These are phyloP conservation scores for Cladophialophora chaetospira DNA, from an alignment of 2,329 filamentous ascomycete genomes.

Conservation along the genomic window DNA sequence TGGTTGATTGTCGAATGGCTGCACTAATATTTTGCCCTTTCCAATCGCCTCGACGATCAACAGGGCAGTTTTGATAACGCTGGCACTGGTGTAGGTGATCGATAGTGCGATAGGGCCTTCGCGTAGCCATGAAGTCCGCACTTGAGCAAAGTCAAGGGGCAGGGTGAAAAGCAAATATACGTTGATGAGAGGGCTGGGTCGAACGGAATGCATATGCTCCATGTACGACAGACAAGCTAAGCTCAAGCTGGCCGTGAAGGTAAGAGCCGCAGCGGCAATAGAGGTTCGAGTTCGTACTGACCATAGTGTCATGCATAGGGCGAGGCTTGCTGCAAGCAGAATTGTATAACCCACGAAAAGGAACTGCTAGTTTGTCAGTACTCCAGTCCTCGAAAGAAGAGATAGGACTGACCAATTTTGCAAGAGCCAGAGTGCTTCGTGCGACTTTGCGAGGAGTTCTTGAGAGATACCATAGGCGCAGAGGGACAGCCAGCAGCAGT, in stretches of 20 bases:
- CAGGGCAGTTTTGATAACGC: constrained; percentile 47
- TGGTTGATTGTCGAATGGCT: constrained; percentile 44
- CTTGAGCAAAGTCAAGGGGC: constrained; percentile 44
- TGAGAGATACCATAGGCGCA: background rate
- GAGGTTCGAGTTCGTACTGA: constrained; percentile 11
- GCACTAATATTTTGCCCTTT: constrained; percentile 46
- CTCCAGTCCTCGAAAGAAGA: background rate
- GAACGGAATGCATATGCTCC: constrained; percentile 33
- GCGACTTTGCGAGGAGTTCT: background rate
- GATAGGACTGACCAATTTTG: background rate
- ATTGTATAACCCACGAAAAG: background rate
- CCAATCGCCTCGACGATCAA: constrained; percentile 48
- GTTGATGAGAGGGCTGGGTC: constrained; percentile 36
- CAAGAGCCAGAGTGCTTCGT: background rate
- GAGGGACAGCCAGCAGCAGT: background rate
- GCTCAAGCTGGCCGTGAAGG: constrained; percentile 18
- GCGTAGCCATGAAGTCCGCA: constrained; percentile 37
- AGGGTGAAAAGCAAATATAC: constrained; percentile 45
- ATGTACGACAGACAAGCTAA: constrained; percentile 29
- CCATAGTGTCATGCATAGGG: too few relatives aligned
- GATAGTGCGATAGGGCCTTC: background rate
- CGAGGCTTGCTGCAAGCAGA: too few relatives aligned
- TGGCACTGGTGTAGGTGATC: background rate
- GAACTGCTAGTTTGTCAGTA: background rate
- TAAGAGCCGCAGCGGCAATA: constrained; percentile 20